Evolutionary conservation across 2,329 filamentous ascomycete species (phyloP).

Genomic region (Colletotrichum orbiculare): DNA sequence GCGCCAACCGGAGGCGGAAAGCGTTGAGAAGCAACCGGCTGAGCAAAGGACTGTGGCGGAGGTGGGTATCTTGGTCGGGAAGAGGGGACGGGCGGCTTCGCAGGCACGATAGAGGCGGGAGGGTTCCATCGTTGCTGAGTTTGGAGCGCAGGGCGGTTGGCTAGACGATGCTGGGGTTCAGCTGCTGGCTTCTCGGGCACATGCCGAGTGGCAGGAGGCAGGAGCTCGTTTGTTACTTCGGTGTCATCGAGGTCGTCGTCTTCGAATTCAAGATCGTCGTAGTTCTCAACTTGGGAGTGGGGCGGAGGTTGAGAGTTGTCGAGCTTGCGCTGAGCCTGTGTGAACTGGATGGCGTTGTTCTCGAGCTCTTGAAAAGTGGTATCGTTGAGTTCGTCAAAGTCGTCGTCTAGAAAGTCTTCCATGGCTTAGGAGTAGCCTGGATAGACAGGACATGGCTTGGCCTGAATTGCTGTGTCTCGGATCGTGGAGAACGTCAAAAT

Average conservation of each 20-base stretch:
- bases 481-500: no score
- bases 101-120: slow-evolving; percentile 10
- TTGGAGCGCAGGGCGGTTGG: slow-evolving; percentile 20
- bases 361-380: slow-evolving; percentile 71
- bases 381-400: slow-evolving; percentile 69
- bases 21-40: slow-evolving; percentile 34
- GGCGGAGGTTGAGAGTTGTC: slow-evolving; percentile 39
- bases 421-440: slow-evolving; percentile 41
- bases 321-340: slow-evolving; percentile 57
- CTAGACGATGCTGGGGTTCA: slow-evolving; percentile 44
- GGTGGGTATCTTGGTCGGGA: slow-evolving; percentile 34
- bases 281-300: slow-evolving; percentile 42
- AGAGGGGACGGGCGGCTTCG: slow-evolving; percentile 30
- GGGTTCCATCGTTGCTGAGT: slow-evolving; percentile 50
- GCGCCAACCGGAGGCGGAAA: slow-evolving; percentile 41
- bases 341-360: slow-evolving; percentile 70
- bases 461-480: no score
- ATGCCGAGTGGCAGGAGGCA: slow-evolving; percentile 51
- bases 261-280: slow-evolving; percentile 59
- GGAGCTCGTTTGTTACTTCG: slow-evolving; percentile 63
- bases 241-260: slow-evolving; percentile 70
- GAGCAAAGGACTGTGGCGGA: slow-evolving; percentile 28
- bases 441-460: background rate
- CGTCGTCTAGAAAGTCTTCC: slow-evolving; percentile 73
- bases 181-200: slow-evolving; percentile 50